Conservation (phyloP, 192 early-diverging fungal genomes). For the Podila epigama region DNA sequence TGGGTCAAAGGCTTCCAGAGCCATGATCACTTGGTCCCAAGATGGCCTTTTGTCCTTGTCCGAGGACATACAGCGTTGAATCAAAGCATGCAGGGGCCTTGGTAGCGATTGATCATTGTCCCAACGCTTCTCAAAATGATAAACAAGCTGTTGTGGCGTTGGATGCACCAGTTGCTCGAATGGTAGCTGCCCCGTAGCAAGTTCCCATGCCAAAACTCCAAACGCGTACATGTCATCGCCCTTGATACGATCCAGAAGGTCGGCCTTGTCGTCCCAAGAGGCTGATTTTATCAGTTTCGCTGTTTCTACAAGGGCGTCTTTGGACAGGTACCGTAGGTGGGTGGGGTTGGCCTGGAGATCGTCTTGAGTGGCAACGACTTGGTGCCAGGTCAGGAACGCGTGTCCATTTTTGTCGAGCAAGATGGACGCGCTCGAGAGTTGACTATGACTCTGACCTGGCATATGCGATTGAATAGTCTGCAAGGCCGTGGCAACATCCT, state of each 20-base stretch:
- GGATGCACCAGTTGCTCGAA: not conserved
- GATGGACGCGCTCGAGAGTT: constrained; percentile 11
- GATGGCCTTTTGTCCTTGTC: constrained; percentile 16
- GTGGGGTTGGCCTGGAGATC: not conserved
- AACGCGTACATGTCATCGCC: constrained; percentile 38
- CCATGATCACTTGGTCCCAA: constrained; percentile 7
- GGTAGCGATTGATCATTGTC: not conserved
- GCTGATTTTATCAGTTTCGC: not conserved
- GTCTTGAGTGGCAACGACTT: not conserved
- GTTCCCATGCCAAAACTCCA: constrained; percentile 25
- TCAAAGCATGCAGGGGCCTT: not conserved
- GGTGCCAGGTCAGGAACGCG: constrained; percentile 27
- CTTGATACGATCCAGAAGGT: not conserved
- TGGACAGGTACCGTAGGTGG: constrained; percentile 14
- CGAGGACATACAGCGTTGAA: constrained; percentile 3
- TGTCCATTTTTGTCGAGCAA: constrained; percentile 13
- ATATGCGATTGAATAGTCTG: constrained; percentile 20
- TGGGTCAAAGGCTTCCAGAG: not conserved
- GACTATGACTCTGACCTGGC: constrained; percentile 13
- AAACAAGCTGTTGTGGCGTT: not conserved
- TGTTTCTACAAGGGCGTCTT: not conserved
- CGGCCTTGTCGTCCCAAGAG: not conserved
- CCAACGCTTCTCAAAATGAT: not conserved
- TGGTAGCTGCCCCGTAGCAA: constrained; percentile 15
- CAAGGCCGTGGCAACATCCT: constrained; percentile 19